These are phyloP conservation scores for Cryptosporidium meleagridis DNA, from an alignment of 169 alveolate genomes.

Conservation along the genomic window DNA sequence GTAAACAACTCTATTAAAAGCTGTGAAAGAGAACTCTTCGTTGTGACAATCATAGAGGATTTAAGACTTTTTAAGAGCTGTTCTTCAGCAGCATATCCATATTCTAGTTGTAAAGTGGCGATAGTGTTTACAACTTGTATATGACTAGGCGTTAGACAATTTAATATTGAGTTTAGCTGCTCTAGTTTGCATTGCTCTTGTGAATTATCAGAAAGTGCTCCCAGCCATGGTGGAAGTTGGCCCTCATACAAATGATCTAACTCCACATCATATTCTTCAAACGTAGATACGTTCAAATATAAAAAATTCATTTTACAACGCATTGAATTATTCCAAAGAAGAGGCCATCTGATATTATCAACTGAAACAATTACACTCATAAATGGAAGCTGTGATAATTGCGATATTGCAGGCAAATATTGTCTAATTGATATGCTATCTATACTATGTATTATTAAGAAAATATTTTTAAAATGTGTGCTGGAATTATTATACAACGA, in stretches of 20 bases:
- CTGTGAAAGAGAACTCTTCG: conserved; percentile 50
- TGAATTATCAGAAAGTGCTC: not conserved
- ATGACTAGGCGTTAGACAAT: conserved; percentile 67
- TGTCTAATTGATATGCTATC: conserved; percentile 57
- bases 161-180: conserved; percentile 22
- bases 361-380: conserved; percentile 25
- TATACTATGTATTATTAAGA: conserved; percentile 49
- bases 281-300: conserved; percentile 24
- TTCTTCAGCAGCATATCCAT: conserved; percentile 44
- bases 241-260: conserved; percentile 24
- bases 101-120: conserved; percentile 26
- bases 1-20: conserved; percentile 45
- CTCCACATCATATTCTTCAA: conserved; percentile 40
- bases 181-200: conserved; percentile 10
- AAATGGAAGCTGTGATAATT: conserved; percentile 35
- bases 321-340: conserved; percentile 57
- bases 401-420: conserved; percentile 56
- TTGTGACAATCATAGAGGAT: conserved; percentile 60
- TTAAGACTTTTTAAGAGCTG: conserved; percentile 17
- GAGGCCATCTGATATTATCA: conserved; percentile 73
- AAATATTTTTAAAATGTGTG: not conserved
- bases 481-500: not conserved
- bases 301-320: conserved; percentile 45
- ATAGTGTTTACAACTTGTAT: conserved; percentile 40
- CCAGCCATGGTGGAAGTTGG: conserved; percentile 34